Evolutionary conservation across 345 rosid species (phyloP).

Genomic region (Rubroshorea leprosula): DNA sequence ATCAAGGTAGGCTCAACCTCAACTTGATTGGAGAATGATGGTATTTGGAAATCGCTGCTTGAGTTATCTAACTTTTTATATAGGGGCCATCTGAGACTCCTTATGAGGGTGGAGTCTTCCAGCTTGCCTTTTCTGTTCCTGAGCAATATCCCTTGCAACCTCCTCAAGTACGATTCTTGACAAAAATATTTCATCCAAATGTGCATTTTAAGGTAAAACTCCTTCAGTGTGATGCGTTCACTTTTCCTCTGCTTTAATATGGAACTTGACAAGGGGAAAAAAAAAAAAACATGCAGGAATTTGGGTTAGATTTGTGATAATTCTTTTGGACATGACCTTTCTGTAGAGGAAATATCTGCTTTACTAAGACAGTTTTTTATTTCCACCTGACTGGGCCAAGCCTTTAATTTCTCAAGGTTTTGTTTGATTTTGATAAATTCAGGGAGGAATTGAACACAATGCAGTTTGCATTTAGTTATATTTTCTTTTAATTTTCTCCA

Average conservation of each 20-base stretch:
- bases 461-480: no score
- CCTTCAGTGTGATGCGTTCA: not conserved
- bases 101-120: constrained; percentile 93
- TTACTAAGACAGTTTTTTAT: no score
- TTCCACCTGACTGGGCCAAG: no score
- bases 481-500: no score
- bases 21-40: not conserved
- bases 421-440: no score
- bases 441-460: no score
- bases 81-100: constrained; percentile 99
- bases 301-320: no score
- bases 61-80: constrained; percentile 7
- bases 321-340: no score
- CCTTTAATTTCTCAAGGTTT: no score
- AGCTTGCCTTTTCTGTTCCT: constrained; percentile 91
- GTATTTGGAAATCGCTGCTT: constrained; percentile 5
- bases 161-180: constrained; percentile 96
- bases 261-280: constrained; percentile 1
- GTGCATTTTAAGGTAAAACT: constrained; percentile 88
- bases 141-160: constrained; percentile 97
- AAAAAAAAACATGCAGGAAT: no score
- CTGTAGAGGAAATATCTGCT: no score
- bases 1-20: constrained; percentile 53
- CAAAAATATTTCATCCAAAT: constrained; percentile 97
- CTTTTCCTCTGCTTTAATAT: not conserved